These are phyloP conservation scores for Suhomyces wounanorum DNA, from an alignment of 1,139 yeast species.

Conservation along the genomic window DNA sequence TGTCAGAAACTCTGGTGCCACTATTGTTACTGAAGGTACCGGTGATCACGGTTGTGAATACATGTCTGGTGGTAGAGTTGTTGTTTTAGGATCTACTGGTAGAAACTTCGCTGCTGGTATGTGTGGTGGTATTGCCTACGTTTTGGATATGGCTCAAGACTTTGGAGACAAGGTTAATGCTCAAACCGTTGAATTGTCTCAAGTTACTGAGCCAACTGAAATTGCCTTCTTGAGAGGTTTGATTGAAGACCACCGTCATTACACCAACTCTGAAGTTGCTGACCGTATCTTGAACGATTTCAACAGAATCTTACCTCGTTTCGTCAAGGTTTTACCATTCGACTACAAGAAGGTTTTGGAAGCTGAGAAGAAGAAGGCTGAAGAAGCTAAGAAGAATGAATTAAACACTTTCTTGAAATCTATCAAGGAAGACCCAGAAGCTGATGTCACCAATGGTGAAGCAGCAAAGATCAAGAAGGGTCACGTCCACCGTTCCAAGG, in stretches of 20 bases:
- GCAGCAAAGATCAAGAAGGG: constrained; percentile 54
- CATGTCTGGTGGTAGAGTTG: constrained; percentile 99
- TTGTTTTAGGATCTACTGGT: constrained; percentile 88
- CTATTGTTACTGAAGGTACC: constrained; percentile 93
- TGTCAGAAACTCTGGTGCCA: constrained; percentile 98
- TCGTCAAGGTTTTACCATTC: constrained; percentile 89
- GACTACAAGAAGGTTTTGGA: constrained; percentile 92
- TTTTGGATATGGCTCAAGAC: constrained; percentile 92
- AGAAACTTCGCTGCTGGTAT: constrained; percentile 98
- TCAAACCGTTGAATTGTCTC: constrained; percentile 79
- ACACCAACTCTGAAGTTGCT: constrained; percentile 91
- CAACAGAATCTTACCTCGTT: constrained; percentile 83
- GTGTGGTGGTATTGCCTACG: constrained; percentile 99
- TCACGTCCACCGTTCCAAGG: constrained; percentile 39
- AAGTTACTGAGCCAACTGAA: constrained; percentile 83
- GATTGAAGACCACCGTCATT: constrained; percentile 93
- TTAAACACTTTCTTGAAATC: constrained; percentile 60
- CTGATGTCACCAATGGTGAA: constrained; percentile 90
- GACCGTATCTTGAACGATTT: constrained; percentile 80
- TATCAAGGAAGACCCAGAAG: constrained; percentile 76
- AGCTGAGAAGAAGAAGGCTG: constrained; percentile 68
- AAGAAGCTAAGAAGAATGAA: constrained; percentile 67
- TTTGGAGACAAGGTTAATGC: constrained; percentile 77
- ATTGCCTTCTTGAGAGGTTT: constrained; percentile 92
- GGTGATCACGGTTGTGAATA: constrained; percentile 99